Evolutionary conservation across 495 filamentous ascomycete species (phyloP), one percentile per base, ranked within the genome.

Genomic region (Aspergillus indologenus): DNA sequence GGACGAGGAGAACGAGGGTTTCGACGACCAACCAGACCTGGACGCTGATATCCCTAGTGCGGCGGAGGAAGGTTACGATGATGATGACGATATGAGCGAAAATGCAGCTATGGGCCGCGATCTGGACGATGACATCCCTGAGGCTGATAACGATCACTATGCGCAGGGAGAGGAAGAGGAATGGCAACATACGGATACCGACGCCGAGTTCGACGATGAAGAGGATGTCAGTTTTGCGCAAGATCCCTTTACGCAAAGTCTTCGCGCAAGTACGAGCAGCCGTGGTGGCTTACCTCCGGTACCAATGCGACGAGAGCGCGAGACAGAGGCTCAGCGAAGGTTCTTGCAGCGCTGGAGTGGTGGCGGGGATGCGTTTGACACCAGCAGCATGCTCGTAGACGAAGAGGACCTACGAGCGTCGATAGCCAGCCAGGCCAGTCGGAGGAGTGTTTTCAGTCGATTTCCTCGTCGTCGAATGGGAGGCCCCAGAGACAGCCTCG

Each of bases 181-280:
- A 65, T 80, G 77, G 77, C 77, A 80, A 59, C 91, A 96, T 65
- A 96, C 91, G 20, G 91, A 96, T 72, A 91, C 89, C 7, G 90
- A 93, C 61, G 82, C 80, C n/a, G 85, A 87, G 56, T 71, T 89
- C 20, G 82, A 81, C 29, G 78, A 79, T 23, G 74, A 75, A 3
- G 63, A 69, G 17, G 62, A 69, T n/a, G 47, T 67, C n/a, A 69
- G 65, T 60, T 65, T 67, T 34, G 49, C 68, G 5, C 68, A 67
- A 29, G 58, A 66, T 19, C 66, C 62, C 8, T 70, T 71, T 45
- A 49, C 59, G 5, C 63, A 70, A 47, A 68, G 67, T 47, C 68
- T 74, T 56, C 69, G 73, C 20, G 73, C 69, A n/a, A 79, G 75
- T 59, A 74, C 72, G 5, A 69, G 71, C 1, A 76, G 70, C 62